These are phyloP conservation scores for Allium sativum DNA, from an alignment of 106 monocot species.

Conservation along the genomic window DNA sequence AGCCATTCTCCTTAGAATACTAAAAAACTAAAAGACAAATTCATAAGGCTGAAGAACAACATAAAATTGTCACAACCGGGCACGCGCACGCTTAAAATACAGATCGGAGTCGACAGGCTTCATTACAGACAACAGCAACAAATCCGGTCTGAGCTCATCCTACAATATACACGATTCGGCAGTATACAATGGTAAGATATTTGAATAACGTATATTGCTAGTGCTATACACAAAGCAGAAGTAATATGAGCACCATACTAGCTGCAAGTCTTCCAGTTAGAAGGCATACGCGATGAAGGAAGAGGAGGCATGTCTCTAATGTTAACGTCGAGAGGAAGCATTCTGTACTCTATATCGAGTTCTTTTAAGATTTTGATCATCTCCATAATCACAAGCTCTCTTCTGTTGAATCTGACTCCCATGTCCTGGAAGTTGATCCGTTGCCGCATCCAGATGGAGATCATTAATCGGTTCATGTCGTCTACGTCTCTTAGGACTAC, in stretches of 20 bases:
- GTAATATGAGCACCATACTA: neutral
- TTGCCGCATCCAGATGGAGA: conserved; percentile 70
- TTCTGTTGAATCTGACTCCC: conserved; percentile 51
- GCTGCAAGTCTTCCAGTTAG: conserved; percentile 44
- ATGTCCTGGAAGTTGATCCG: conserved; percentile 71
- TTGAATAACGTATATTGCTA: no score
- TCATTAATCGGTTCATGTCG: conserved; percentile 65
- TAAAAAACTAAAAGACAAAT: no score
- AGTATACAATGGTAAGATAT: no score
- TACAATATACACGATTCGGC: no score
- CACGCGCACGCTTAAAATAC: no score
- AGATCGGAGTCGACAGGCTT: no score
- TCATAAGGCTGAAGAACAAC: no score
- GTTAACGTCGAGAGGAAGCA: conserved; percentile 66
- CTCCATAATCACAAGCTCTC: conserved; percentile 61
- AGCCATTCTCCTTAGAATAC: no score
- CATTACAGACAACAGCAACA: no score
- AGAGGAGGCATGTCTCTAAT: conserved; percentile 41
- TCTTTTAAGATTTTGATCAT: conserved; percentile 60
- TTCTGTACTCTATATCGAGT: conserved; percentile 67
- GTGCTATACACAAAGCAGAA: no score
- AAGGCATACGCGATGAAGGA: conserved; percentile 34
- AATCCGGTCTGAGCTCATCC: no score
- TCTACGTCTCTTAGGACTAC: conserved; percentile 66
- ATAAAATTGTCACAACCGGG: no score